Conservation (phyloP, 1,139 yeast genomes). For the Pichia sp. region DNA sequence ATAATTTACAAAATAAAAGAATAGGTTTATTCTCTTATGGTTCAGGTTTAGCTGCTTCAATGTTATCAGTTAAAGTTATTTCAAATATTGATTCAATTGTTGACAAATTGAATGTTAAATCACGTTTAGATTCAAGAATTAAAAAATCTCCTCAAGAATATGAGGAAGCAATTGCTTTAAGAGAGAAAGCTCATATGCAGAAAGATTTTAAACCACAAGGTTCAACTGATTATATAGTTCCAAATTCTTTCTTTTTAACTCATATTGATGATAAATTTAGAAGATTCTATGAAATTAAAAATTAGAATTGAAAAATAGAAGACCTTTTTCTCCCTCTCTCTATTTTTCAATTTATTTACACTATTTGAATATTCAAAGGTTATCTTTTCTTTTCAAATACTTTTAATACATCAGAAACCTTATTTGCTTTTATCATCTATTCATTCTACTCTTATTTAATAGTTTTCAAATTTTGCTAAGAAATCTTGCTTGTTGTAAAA, state of each 20-base stretch:
- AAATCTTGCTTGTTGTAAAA: not conserved
- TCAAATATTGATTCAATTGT: conserved; percentile 75
- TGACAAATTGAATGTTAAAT: conserved; percentile 58
- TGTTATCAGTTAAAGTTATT: conserved; percentile 70
- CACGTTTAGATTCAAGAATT: conserved; percentile 61
- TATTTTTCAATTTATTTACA: not conserved
- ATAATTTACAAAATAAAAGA: conserved; percentile 71
- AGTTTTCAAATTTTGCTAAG: not conserved
- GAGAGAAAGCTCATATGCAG: conserved; percentile 85
- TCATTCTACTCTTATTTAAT: not conserved
- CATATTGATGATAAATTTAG: conserved; percentile 84
- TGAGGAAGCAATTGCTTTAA: conserved; percentile 70
- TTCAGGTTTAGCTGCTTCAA: conserved; percentile 91
- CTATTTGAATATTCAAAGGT: not conserved
- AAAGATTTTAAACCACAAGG: conserved; percentile 78
- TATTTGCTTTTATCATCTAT: no score
- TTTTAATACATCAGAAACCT: no score
- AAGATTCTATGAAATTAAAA: conserved; percentile 53
- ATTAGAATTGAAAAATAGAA: conserved; percentile 12
- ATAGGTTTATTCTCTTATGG: conserved; percentile 95
- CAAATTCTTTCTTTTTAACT: conserved; percentile 79
- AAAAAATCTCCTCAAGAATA: conserved; percentile 71
- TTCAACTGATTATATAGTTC: conserved; percentile 56
- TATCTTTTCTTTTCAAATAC: not conserved
- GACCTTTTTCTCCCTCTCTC: not conserved